These are phyloP conservation scores for Solanum habrochaites DNA, from an alignment of 257 asterid species.

Conservation along the genomic window DNA sequence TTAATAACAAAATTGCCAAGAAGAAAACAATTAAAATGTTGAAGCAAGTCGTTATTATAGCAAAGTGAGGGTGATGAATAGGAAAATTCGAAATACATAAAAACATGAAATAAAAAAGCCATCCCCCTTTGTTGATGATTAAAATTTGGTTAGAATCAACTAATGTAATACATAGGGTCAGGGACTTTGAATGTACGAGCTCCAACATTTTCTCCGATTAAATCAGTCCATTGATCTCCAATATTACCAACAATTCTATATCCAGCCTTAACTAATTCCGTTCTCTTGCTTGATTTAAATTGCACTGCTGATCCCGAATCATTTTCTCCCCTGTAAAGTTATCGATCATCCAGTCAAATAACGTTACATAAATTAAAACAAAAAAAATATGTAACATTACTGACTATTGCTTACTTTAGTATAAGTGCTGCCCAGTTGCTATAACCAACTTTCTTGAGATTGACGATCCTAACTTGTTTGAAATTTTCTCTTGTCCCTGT, in stretches of 20 bases:
- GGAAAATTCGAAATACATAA: not conserved
- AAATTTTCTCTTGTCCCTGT: constrained; percentile 18
- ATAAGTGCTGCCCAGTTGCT: constrained; percentile 5
- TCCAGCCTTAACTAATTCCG: constrained; percentile 10
- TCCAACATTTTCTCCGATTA: constrained; percentile 12
- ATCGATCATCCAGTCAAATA: not conserved
- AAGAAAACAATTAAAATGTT: not conserved
- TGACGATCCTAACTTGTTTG: constrained; percentile 1
- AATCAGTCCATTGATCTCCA: constrained; percentile 33
- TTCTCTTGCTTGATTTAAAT: constrained; percentile 21
- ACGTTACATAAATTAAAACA: not conserved
- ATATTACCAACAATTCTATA: constrained; percentile 22
- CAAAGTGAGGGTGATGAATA: not conserved
- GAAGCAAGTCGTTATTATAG: not conserved
- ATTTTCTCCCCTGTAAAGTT: constrained; percentile 8
- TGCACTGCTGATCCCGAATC: constrained; percentile 2
- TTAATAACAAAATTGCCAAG: not conserved
- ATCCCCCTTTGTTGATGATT: not conserved
- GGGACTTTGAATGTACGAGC: constrained; percentile 26
- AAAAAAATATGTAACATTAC: no score
- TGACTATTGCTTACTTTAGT: constrained; percentile 6
- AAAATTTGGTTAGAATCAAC: not conserved
- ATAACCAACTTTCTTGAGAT: constrained; percentile 28
- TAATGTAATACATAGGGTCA: constrained; percentile 21
- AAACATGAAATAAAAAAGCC: not conserved